Evolutionary conservation across 1,284 basidiomycete genomes (phyloP).

Genomic region (Meira nashicola): DNA sequence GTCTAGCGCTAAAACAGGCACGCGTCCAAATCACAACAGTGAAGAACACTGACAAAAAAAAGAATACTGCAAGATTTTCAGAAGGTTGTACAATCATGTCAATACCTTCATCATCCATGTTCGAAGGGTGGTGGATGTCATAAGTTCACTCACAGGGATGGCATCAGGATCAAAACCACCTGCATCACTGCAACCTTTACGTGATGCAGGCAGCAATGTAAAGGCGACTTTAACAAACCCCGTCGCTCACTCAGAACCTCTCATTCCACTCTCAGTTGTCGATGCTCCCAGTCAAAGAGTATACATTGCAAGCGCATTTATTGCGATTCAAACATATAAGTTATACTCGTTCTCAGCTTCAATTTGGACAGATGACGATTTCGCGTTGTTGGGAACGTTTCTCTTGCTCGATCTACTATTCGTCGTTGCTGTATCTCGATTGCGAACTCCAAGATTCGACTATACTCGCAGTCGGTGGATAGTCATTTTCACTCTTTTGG

Average conservation of each 20-base stretch:
- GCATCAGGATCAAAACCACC: too few species aligned
- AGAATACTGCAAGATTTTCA: too few species aligned
- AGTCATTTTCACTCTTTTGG: slow-evolving; percentile 9
- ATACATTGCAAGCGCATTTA: slow-evolving; percentile 8
- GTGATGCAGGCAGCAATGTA: too few species aligned
- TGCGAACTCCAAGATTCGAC: slow-evolving; percentile 15
- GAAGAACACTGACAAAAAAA: too few species aligned
- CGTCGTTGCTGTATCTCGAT: slow-evolving; percentile 4
- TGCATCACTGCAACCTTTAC: too few species aligned
- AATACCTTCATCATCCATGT: neutral
- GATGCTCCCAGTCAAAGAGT: slow-evolving; percentile 16
- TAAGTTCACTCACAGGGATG: too few species aligned
- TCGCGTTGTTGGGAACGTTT: slow-evolving; percentile 6
- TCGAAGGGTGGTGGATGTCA: too few species aligned
- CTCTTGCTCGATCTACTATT: slow-evolving; percentile 12
- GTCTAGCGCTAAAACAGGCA: too few species aligned
- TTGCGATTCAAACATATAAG: slow-evolving; percentile 6
- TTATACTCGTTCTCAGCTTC: neutral
- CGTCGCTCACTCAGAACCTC: neutral
- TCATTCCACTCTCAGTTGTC: slow-evolving; percentile 12
- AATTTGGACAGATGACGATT: neutral
- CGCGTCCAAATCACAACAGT: too few species aligned
- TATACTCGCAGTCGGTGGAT: slow-evolving; percentile 5
- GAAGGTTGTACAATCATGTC: neutral
- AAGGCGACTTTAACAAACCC: neutral